These are phyloP conservation scores for Leptographium wingfieldii DNA, from an alignment of 2,329 filamentous ascomycete genomes.

Conservation along the genomic window DNA sequence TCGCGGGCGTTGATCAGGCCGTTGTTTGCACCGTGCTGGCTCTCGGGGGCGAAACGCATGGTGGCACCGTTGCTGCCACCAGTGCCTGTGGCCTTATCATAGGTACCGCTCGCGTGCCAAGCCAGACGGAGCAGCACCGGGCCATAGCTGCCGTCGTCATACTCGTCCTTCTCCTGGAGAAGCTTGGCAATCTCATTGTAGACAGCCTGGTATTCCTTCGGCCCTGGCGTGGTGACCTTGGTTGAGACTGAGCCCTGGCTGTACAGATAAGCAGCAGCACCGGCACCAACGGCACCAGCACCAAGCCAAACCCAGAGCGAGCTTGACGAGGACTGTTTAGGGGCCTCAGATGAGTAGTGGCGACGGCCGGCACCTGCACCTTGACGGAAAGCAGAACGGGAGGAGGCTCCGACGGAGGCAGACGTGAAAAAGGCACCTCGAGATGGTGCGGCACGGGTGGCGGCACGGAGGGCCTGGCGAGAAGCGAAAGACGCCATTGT, in stretches of 20 bases:
- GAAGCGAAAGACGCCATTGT: slow-evolving; percentile 32
- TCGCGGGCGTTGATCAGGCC: slow-evolving; percentile 76
- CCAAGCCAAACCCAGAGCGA: slow-evolving; percentile 44
- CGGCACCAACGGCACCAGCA: slow-evolving; percentile 45
- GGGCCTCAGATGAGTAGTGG: slow-evolving; percentile 62
- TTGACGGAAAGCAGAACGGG: slow-evolving; percentile 59
- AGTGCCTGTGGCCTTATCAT: slow-evolving; percentile 74
- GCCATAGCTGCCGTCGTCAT: slow-evolving; percentile 93
- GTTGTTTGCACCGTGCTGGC: slow-evolving; percentile 85
- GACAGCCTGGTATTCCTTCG: slow-evolving; percentile 88
- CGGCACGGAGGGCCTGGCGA: slow-evolving; percentile 43
- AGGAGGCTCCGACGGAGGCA: slow-evolving; percentile 44
- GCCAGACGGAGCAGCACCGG: slow-evolving; percentile 82
- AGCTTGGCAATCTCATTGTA: slow-evolving; percentile 74
- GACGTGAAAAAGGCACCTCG: slow-evolving; percentile 25
- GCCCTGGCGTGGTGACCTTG: slow-evolving; percentile 58
- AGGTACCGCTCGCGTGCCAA: slow-evolving; percentile 92
- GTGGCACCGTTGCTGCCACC: slow-evolving; percentile 94
- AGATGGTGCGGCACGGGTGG: slow-evolving; percentile 39
- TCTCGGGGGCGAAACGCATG: slow-evolving; percentile 88
- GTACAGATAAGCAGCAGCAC: slow-evolving; percentile 55
- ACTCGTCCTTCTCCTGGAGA: slow-evolving; percentile 82
- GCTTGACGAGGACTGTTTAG: slow-evolving; percentile 32
- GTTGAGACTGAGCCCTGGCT: slow-evolving; percentile 39
- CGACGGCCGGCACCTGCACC: slow-evolving; percentile 44